These are phyloP conservation scores for Filosporella fistucella DNA, from an alignment of 495 filamentous ascomycete genomes.

Conservation along the genomic window DNA sequence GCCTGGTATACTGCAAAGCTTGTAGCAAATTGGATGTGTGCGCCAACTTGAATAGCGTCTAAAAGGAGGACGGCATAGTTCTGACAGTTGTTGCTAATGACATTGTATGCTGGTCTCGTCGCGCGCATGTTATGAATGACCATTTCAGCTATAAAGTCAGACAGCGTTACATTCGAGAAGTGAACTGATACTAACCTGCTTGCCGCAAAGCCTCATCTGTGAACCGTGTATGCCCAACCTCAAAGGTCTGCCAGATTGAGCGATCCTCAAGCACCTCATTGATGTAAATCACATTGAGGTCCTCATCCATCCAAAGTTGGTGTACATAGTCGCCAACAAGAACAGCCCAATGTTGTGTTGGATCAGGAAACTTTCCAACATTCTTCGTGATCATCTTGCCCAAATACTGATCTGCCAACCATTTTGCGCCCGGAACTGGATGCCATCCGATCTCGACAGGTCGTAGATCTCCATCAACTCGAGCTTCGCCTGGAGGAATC, in stretches of 20 bases:
- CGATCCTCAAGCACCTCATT: conserved; percentile 30
- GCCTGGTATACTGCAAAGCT: conserved; percentile 35
- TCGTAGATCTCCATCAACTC: conserved; percentile 24
- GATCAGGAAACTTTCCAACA: conserved; percentile 38
- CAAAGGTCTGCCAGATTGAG: conserved; percentile 33
- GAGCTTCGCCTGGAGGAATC: conserved; percentile 29
- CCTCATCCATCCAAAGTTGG: conserved; percentile 38
- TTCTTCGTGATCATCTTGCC: conserved; percentile 37
- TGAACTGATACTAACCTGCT: conserved; percentile 31
- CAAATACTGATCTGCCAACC: conserved; percentile 37
- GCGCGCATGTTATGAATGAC: conserved; percentile 38
- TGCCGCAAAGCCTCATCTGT: conserved; percentile 40
- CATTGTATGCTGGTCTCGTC: conserved; percentile 35
- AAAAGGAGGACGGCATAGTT: conserved; percentile 38
- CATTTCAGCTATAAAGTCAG: conserved; percentile 28
- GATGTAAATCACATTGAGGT: conserved; percentile 40
- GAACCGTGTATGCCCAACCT: conserved; percentile 38
- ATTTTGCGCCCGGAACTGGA: conserved; percentile 39
- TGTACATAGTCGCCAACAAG: conserved; percentile 40
- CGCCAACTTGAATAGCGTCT: conserved; percentile 37
- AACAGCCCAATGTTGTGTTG: conserved; percentile 47
- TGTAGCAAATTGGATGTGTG: conserved; percentile 34
- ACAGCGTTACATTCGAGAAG: too few relatives aligned
- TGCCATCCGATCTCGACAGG: conserved; percentile 42
- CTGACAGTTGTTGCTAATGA: conserved; percentile 47